A percentile compares a stretch with the other conserved stretches of the same genome.
These are phyloP conservation scores for Sphagnum fallax DNA, from an alignment of 228 moss, liverwort and hornwort species.

Conservation along the genomic window DNA sequence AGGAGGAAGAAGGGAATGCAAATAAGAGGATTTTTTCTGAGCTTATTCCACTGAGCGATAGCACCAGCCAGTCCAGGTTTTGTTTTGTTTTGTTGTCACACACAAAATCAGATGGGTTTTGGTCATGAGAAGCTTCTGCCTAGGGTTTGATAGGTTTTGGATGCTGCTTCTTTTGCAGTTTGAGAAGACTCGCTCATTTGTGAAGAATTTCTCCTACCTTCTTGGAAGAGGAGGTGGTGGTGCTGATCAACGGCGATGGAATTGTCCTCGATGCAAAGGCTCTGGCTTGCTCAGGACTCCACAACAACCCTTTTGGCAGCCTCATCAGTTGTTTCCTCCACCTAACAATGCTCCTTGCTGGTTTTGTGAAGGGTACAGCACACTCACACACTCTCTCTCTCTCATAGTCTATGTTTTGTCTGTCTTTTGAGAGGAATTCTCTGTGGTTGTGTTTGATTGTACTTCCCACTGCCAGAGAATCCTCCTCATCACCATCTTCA, in stretches of 20 bases:
- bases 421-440: neutral
- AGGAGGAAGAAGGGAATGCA: neutral
- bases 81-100: too few species aligned
- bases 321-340: conserved; percentile 4
- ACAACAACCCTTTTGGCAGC: conserved; percentile 8
- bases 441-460: neutral
- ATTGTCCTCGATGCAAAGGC: conserved; percentile 39
- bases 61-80: too few species aligned
- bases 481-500: neutral
- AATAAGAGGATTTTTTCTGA: neutral
- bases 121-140: neutral
- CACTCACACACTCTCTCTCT: neutral
- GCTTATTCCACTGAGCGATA: neutral
- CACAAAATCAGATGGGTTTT: neutral
- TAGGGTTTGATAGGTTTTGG: neutral
- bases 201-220: conserved; percentile 7
- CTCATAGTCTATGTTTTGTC: neutral
- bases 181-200: conserved; percentile 11
- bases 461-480: neutral
- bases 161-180: conserved; percentile 4
- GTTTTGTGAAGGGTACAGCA: conserved; percentile 47
- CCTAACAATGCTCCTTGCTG: conserved; percentile 27
- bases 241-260: conserved; percentile 20
- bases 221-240: conserved; percentile 5
- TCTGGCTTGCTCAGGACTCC: conserved; percentile 15